Evolutionary conservation across 192 early-diverging fungal species (phyloP).

Genomic region (Dissophora ornata): DNA sequence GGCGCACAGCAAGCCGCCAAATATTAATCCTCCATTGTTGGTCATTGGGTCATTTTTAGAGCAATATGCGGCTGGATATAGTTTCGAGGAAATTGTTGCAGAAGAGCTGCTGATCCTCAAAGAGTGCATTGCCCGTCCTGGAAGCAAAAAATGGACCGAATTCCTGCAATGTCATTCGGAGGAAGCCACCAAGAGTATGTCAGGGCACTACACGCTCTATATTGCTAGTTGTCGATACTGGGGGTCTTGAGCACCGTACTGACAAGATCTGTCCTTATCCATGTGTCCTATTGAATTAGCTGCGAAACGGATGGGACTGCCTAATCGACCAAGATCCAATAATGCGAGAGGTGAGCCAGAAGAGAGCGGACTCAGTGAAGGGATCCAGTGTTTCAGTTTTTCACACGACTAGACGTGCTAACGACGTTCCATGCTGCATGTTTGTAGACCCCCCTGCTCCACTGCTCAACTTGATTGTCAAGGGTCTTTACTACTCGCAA

Average conservation of each 20-base stretch:
- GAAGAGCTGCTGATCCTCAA: constrained; percentile 49
- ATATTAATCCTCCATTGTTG: too few relatives aligned
- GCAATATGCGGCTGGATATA: constrained; percentile 55
- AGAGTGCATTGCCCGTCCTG: constrained; percentile 47
- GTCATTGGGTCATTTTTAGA: constrained; percentile 13
- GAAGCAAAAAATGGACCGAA: constrained; percentile 49
- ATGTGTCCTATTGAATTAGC: constrained; percentile 14
- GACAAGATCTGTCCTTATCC: background rate
- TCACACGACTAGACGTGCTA: too few relatives aligned
- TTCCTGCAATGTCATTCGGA: constrained; percentile 47
- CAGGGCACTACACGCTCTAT: background rate
- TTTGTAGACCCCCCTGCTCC: constrained; percentile 40
- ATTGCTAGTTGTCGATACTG: background rate
- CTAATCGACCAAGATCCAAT: constrained; percentile 38
- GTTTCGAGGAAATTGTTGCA: constrained; percentile 50
- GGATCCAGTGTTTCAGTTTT: too few relatives aligned
- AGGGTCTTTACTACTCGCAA: constrained; percentile 51
- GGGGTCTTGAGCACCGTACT: background rate
- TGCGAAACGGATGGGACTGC: constrained; percentile 48
- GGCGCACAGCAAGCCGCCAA: too few relatives aligned
- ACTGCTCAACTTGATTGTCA: constrained; percentile 45
- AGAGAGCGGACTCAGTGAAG: too few relatives aligned
- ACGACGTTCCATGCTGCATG: background rate
- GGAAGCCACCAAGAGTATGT: constrained; percentile 47
- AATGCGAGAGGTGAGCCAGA: constrained; percentile 40